Percentiles rank a stretch among this genome's conserved stretches.
These are phyloP conservation scores for Lachancea sp. DNA, from an alignment of 805 yeast genomes.

Conservation along the genomic window DNA sequence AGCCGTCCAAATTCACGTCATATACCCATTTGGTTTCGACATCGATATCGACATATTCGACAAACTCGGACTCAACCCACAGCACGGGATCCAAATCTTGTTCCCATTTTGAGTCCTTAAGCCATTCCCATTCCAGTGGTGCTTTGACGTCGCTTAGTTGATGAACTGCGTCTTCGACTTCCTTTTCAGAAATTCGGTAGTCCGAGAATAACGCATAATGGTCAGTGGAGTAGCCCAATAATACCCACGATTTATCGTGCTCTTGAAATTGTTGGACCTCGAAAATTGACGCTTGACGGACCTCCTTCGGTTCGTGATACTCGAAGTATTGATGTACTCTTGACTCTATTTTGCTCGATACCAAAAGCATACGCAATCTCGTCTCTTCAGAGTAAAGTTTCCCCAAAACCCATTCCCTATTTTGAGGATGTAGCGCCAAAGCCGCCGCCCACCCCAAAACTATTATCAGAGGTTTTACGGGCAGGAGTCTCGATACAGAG, in stretches of 20 bases:
- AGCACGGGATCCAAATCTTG: slow-evolving; percentile 54
- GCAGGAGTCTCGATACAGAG: slow-evolving; percentile 25
- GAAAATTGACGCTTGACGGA: slow-evolving; percentile 53
- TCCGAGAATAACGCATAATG: slow-evolving; percentile 47
- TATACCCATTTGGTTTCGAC: slow-evolving; percentile 82
- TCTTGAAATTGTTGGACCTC: slow-evolving; percentile 55
- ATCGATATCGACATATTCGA: slow-evolving; percentile 57
- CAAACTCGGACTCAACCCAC: slow-evolving; percentile 54
- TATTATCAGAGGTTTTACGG: slow-evolving; percentile 36
- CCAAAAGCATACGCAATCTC: slow-evolving; percentile 42
- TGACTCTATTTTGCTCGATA: slow-evolving; percentile 45
- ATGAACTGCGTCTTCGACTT: slow-evolving; percentile 15
- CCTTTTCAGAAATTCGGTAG: slow-evolving; percentile 29
- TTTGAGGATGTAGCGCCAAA: slow-evolving; percentile 46
- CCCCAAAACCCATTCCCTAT: slow-evolving; percentile 42
- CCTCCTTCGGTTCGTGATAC: slow-evolving; percentile 37
- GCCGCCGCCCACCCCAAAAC: slow-evolving; percentile 44
- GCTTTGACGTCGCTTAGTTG: slow-evolving; percentile 40
- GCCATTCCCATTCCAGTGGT: slow-evolving; percentile 56
- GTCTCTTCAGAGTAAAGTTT: slow-evolving; percentile 58
- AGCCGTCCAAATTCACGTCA: slow-evolving; percentile 39
- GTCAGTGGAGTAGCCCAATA: slow-evolving; percentile 52
- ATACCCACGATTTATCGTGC: slow-evolving; percentile 52
- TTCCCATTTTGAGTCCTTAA: slow-evolving; percentile 45
- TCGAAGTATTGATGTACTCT: slow-evolving; percentile 36